phyloP scores from a whole-genome alignment of 176 grass and related monocot genomes.

The Chloris gayana region DNA sequence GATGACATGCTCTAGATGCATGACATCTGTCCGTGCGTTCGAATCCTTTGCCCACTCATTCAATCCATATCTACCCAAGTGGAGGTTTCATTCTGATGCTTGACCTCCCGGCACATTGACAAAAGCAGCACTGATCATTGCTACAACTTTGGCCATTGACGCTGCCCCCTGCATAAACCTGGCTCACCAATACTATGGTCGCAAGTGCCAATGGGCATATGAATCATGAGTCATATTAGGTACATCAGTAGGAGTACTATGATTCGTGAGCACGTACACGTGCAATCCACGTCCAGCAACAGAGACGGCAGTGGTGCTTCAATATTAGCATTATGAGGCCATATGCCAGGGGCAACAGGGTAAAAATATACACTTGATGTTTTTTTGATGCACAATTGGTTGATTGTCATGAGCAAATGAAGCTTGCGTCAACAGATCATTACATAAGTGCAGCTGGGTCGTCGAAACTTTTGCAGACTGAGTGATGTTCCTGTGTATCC shows the following conservation, averaged over 20 bases:
- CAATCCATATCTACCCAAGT: conserved; percentile 6
- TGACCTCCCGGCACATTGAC: conserved; percentile 29
- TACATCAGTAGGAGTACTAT: not conserved
- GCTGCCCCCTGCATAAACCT: not conserved
- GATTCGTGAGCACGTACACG: conserved; percentile 29
- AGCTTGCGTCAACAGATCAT: not conserved
- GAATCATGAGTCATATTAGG: conserved; percentile 20
- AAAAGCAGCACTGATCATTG: conserved; percentile 32
- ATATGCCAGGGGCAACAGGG: conserved; percentile 29
- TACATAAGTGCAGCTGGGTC: conserved; percentile 20
- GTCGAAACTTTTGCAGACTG: conserved; percentile 7
- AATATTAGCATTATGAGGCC: conserved; percentile 26
- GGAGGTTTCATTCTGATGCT: conserved; percentile 46
- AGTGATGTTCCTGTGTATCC: not conserved
- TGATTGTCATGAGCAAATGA: conserved; percentile 23
- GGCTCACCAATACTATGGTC: not conserved
- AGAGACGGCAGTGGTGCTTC: not conserved
- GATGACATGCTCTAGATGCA: not conserved
- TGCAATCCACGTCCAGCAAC: conserved; percentile 19
- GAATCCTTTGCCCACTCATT: conserved; percentile 25
- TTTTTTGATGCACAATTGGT: conserved; percentile 12
- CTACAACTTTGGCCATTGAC: conserved; percentile 43
- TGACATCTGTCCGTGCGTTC: not conserved
- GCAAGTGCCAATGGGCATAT: conserved; percentile 17
- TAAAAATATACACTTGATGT: conserved; percentile 22